These are phyloP conservation scores for Clonostachys rhizophaga DNA, from an alignment of 2,329 filamentous ascomycete genomes.

Conservation along the genomic window DNA sequence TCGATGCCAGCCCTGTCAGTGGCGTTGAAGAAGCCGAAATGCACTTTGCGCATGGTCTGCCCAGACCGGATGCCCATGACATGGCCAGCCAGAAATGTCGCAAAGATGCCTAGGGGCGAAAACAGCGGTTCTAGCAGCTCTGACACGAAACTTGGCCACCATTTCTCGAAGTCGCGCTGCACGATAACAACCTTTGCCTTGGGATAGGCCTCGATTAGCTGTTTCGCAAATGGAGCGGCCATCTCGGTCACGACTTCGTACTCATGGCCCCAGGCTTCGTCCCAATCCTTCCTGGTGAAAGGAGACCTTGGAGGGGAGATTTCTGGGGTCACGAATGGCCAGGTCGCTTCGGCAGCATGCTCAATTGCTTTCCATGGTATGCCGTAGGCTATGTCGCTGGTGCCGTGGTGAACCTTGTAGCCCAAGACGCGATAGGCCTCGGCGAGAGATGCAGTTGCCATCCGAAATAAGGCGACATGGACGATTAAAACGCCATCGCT, in stretches of 20 bases:
- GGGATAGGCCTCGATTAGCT: constrained; percentile 9
- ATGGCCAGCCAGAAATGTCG: too few relatives aligned
- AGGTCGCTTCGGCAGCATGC: constrained; percentile 1
- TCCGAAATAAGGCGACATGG: constrained; percentile 6
- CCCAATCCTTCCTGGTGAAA: constrained; percentile 4
- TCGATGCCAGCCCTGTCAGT: too few relatives aligned
- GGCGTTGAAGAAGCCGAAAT: too few relatives aligned
- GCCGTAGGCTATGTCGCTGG: not conserved
- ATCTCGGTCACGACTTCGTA: constrained; percentile 10
- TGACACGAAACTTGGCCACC: constrained; percentile 9
- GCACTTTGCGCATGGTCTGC: too few relatives aligned
- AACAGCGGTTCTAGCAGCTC: constrained; percentile 1
- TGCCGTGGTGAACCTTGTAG: constrained; percentile 1
- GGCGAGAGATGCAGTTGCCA: constrained; percentile 4
- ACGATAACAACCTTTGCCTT: constrained; percentile 10
- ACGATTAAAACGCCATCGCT: not conserved
- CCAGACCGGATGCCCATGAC: too few relatives aligned
- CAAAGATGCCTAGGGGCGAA: not conserved
- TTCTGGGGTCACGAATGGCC: not conserved
- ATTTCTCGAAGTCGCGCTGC: constrained; percentile 8
- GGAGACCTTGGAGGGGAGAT: not conserved
- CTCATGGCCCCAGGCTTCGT: not conserved
- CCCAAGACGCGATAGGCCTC: constrained; percentile 3
- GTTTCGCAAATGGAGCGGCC: constrained; percentile 5
- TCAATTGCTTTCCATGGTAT: constrained; percentile 1